Evolutionary conservation across 2,329 filamentous ascomycete species (phyloP).

Genomic region (Chaetomiaceae sp.): DNA sequence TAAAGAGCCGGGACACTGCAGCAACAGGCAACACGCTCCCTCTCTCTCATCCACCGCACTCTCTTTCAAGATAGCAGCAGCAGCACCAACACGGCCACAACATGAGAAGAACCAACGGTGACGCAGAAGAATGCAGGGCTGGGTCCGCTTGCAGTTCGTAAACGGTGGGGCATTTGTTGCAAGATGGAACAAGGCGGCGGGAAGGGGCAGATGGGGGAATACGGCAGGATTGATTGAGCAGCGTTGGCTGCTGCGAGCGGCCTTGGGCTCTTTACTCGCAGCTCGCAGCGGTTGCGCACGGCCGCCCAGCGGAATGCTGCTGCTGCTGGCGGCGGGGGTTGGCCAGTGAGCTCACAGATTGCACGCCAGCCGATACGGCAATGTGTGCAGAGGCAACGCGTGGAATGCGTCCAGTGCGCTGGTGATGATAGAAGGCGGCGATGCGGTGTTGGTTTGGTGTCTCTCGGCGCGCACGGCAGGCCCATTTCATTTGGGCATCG

Average conservation of each 20-base stretch:
- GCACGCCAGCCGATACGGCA: not conserved
- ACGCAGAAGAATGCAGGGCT: not conserved
- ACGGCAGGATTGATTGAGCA: not conserved
- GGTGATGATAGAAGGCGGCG: not conserved
- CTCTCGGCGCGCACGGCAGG: not conserved
- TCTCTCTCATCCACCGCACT: too few species aligned
- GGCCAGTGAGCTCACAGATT: not conserved
- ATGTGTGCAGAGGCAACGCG: not conserved
- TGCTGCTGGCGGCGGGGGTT: not conserved
- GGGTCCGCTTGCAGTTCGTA: not conserved
- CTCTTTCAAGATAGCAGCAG: too few species aligned
- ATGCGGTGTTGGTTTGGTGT: not conserved
- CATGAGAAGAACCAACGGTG: not conserved
- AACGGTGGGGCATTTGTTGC: not conserved
- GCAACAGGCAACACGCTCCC: too few species aligned
- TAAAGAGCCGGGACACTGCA: slow-evolving; percentile 23
- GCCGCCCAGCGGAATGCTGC: not conserved
- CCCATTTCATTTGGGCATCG: not conserved
- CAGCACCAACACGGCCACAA: not conserved
- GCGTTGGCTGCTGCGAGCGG: slow-evolving; percentile 4
- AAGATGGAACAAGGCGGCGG: not conserved
- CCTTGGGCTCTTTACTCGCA: not conserved
- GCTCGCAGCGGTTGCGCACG: too few species aligned
- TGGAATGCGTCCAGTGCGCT: not conserved
- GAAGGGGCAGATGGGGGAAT: not conserved